Percentiles rank a stretch among this genome's conserved stretches.
These are phyloP conservation scores for Fusarium multiceps DNA, from an alignment of 2,329 filamentous ascomycete species.

Conservation along the genomic window DNA sequence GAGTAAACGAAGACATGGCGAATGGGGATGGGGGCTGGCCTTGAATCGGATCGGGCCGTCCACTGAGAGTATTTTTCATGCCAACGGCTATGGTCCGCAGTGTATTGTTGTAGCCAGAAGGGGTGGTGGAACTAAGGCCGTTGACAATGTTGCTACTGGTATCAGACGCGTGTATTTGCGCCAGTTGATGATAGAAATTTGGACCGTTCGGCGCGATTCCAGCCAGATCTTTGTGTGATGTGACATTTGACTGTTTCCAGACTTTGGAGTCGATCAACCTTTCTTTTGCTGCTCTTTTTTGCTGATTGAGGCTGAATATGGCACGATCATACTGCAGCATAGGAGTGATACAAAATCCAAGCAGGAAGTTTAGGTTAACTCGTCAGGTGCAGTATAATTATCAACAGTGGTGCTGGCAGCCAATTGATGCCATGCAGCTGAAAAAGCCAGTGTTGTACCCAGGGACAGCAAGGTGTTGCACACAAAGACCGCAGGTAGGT, in stretches of 20 bases:
- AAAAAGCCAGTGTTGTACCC: constrained; percentile 29
- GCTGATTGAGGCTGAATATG: constrained; percentile 27
- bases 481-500: constrained; percentile 20
- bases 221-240: constrained; percentile 60
- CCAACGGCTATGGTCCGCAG: constrained; percentile 32
- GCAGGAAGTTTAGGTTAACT: constrained; percentile 17
- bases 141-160: constrained; percentile 31
- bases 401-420: constrained; percentile 16
- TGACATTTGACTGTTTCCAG: constrained; percentile 61
- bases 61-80: constrained; percentile 30
- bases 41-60: constrained; percentile 48
- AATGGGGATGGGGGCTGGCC: constrained; percentile 35
- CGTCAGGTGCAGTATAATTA: constrained; percentile 13
- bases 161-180: constrained; percentile 34
- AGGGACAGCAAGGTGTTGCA: constrained; percentile 32
- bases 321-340: constrained; percentile 28
- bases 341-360: constrained; percentile 31
- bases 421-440: constrained; percentile 13
- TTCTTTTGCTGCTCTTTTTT: constrained; percentile 17
- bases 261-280: constrained; percentile 42
- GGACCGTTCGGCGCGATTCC: constrained; percentile 41
- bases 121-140: constrained; percentile 42
- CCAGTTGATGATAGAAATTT: constrained; percentile 23
- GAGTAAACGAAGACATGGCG: constrained; percentile 40
- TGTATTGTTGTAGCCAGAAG: constrained; percentile 35